A percentile compares a stretch with the other conserved stretches of the same genome.
Conservation (phyloP, 495 filamentous ascomycete species). For the Neurospora sp. region DNA sequence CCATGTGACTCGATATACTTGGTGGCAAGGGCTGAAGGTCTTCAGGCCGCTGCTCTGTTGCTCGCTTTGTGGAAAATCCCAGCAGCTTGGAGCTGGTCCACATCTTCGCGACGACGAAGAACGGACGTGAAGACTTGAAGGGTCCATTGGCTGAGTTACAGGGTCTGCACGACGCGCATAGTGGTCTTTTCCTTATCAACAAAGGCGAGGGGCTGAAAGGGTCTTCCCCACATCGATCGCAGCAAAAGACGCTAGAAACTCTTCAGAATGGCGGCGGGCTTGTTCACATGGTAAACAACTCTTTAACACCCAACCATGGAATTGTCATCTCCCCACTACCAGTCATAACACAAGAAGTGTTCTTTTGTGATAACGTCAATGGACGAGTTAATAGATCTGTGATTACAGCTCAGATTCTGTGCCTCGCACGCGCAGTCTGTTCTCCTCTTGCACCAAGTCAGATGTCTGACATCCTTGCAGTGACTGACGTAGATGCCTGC, state of each 20-base stretch:
- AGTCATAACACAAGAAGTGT: neutral
- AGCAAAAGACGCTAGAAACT: neutral
- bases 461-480: slow-evolving; percentile 4
- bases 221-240: neutral
- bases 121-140: neutral
- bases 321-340: neutral
- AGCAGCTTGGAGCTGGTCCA: slow-evolving; percentile 17
- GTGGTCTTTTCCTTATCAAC: neutral
- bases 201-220: neutral
- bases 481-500: slow-evolving; percentile 16
- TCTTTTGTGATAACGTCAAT: neutral
- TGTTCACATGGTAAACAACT: neutral
- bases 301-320: neutral
- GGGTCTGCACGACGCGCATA: neutral
- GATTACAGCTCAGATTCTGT: neutral
- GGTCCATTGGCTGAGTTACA: neutral
- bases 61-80: slow-evolving; percentile 3
- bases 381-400: neutral
- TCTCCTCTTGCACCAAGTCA: neutral
- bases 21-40: neutral
- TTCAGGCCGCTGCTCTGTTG: neutral
- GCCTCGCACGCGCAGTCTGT: neutral
- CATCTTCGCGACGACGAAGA: neutral
- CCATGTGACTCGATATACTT: neutral
- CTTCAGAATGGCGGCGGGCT: neutral